phyloP scores from a whole-genome alignment of 345 rosid species.

The Brassica rapa region DNA sequence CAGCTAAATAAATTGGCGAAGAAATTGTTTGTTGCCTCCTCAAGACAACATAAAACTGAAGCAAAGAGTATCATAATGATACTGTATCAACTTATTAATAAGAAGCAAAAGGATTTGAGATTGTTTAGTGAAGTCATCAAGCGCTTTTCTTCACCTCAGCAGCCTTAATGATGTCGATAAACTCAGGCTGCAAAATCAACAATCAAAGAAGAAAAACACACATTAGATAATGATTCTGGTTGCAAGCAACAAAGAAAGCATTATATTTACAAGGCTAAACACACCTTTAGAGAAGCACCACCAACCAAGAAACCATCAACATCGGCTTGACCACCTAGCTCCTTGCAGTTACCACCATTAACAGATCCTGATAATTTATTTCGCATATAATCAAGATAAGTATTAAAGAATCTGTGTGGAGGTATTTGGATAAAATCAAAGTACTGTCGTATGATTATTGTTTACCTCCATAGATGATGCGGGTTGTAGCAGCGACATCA shows the following conservation, averaged over 20 bases:
- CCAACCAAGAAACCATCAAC: constrained; percentile 93
- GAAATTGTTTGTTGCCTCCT: neutral
- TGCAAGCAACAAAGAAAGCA: neutral
- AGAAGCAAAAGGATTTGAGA: neutral
- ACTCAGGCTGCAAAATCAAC: constrained; percentile 38
- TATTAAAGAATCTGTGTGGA: neutral
- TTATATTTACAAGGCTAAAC: neutral
- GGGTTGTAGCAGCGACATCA: constrained; percentile 70
- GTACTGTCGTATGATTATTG: neutral
- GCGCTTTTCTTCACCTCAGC: constrained; percentile 44
- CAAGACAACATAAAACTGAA: constrained; percentile 4
- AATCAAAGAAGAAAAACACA: neutral
- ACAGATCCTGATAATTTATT: constrained; percentile 59
- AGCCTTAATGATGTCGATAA: constrained; percentile 43
- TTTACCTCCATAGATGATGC: constrained; percentile 94
- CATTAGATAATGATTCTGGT: neutral
- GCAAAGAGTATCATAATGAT: constrained; percentile 17
- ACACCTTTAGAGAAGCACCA: constrained; percentile 84
- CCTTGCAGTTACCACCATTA: constrained; percentile 82
- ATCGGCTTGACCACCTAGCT: constrained; percentile 69
- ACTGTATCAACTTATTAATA: constrained; percentile 28
- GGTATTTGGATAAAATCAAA: neutral
- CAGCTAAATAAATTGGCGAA: constrained; percentile 4
- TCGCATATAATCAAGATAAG: neutral
- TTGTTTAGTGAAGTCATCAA: constrained; percentile 10